Evolutionary conservation across 257 asterid species (phyloP).

Genomic region (Marsdenia floribunda): DNA sequence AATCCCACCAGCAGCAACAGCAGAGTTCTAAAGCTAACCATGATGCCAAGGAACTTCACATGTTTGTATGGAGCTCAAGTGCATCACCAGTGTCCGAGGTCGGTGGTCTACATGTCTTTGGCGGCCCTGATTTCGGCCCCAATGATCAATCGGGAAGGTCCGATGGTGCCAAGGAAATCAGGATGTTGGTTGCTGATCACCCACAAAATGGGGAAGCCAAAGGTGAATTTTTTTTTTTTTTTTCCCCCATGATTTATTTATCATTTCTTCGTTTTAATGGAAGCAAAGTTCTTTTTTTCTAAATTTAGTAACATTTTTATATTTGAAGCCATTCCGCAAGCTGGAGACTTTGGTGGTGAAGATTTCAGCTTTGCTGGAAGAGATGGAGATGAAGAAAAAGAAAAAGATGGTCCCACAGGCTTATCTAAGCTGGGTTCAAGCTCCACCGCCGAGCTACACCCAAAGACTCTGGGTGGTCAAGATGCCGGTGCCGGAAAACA

Average conservation of each 20-base stretch:
- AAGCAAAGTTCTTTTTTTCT: no score
- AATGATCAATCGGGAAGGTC: slow-evolving; percentile 75
- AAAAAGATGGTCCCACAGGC: slow-evolving; percentile 46
- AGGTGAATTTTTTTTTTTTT: slow-evolving; percentile 33
- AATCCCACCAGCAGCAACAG: slow-evolving; percentile 22
- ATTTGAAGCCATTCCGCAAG: slow-evolving; percentile 43
- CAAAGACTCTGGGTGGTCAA: slow-evolving; percentile 30
- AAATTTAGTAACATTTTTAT: background rate
- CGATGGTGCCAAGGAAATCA: slow-evolving; percentile 92
- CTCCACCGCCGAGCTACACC: slow-evolving; percentile 44
- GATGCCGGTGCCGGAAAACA: slow-evolving; percentile 52
- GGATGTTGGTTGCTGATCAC: slow-evolving; percentile 71
- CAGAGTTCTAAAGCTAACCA: slow-evolving; percentile 33
- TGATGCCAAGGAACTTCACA: slow-evolving; percentile 92
- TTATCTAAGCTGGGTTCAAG: slow-evolving; percentile 56
- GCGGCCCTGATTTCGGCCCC: slow-evolving; percentile 44
- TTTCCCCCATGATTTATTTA: background rate
- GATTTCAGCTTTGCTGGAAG: slow-evolving; percentile 64
- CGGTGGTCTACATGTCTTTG: slow-evolving; percentile 42
- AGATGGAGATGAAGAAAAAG: slow-evolving; percentile 55
- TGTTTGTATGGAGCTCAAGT: slow-evolving; percentile 99
- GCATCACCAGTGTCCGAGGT: slow-evolving; percentile 92
- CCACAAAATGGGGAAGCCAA: slow-evolving; percentile 76
- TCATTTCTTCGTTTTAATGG: background rate
- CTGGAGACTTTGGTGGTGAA: slow-evolving; percentile 51